Evolutionary conservation across 2,329 filamentous ascomycete species (phyloP), one percentile per base, ranked within the genome.

Genomic region (Penicillium concentricum): DNA sequence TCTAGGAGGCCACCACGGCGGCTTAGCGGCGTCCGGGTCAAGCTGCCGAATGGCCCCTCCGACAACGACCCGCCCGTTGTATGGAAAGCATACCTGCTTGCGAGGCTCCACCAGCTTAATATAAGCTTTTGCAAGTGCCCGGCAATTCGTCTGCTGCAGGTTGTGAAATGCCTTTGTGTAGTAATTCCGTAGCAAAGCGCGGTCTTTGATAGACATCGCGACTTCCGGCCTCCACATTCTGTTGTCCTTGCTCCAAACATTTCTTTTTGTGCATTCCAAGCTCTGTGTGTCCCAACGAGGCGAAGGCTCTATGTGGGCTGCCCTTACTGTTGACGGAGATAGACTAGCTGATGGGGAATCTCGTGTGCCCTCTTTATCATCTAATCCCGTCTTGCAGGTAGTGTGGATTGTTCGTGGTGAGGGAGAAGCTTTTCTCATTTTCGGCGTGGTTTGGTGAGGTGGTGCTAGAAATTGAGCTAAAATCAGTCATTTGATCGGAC

Each of bases 41-140:
- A 70, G 58, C 48, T 70, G 65, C 38, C 67, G 65, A 4, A 67
- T 65, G 15, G 55, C 55, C 15, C 70, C 70, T 13, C 60, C 61
- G 16, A 71, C 63, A 20, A 67, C 62, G 42, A 68, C 71, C 20
- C 68, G 63, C 37, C 71, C 71, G 45, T 72, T 73, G 50, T 73
- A 73, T 8, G 71, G 71, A 38, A 68, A 71, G 38, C 69, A 69
- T 26, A 70, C 69, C 54, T 73, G 70, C 34, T 73, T 73, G 30
- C 70, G 68, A 18, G 71, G 71, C 56, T 73, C 71, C 7, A 73
- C 69, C 12, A 71, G 56, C 57, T 72, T 73, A 57, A 73, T 62
- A 53, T 69, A 73, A 43, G 70, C 70, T 41, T 73, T 72, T 16
- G 70, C 71, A 5, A 73, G 58, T 13, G 69, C 66, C 10, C 70